These are phyloP conservation scores for Talaromyces sp. DNA, from an alignment of 2,329 filamentous ascomycete genomes.

Conservation along the genomic window DNA sequence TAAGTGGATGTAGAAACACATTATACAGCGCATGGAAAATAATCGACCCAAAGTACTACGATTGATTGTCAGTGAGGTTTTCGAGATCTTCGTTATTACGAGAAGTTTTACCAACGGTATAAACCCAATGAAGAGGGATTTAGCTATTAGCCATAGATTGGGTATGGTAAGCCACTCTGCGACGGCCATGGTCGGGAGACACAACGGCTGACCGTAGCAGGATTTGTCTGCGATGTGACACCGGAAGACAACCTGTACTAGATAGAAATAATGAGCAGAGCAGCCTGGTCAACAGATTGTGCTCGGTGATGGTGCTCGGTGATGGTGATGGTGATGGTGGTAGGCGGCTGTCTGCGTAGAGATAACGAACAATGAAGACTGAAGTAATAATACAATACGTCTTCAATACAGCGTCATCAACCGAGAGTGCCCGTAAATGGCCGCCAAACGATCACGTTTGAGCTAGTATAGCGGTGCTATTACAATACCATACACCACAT, in stretches of 20 bases:
- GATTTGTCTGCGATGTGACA: background rate
- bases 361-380: background rate
- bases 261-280: background rate
- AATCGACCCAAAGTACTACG: background rate
- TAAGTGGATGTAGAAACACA: slow-evolving; percentile 14
- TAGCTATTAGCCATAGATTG: background rate
- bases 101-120: background rate
- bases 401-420: background rate
- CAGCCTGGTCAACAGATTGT: background rate
- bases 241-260: background rate
- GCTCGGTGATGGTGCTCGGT: background rate
- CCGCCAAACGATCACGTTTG: background rate
- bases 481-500: background rate
- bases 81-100: background rate
- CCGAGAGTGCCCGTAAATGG: background rate
- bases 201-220: background rate
- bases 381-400: background rate
- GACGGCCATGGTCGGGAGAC: background rate
- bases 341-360: background rate
- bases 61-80: background rate
- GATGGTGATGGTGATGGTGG: background rate
- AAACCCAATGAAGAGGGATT: slow-evolving; percentile 2
- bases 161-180: background rate
- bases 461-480: background rate
- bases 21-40: slow-evolving; percentile 3